Conservation (phyloP, 768 basidiomycete species). For the Suillus alpinus region DNA sequence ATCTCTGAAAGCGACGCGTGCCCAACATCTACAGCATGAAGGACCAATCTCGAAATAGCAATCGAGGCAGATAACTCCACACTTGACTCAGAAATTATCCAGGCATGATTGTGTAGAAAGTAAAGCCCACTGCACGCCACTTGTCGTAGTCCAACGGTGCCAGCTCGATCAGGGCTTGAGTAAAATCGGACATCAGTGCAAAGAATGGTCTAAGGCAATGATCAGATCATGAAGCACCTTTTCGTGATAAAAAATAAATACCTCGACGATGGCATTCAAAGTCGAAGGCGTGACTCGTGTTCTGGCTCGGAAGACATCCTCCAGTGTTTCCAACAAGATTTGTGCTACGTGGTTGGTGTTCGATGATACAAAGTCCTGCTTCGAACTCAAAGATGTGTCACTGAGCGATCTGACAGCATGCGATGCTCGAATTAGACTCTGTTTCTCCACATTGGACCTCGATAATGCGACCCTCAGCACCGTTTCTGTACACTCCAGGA, state of each 20-base stretch:
- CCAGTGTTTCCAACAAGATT: conserved; percentile 49
- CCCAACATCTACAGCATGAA: conserved; percentile 47
- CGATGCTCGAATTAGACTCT: conserved; percentile 8
- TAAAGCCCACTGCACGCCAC: conserved; percentile 50
- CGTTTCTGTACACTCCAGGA: conserved; percentile 57
- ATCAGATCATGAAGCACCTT: conserved; percentile 1
- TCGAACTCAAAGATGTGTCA: conserved; percentile 29
- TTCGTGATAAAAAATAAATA: conserved; percentile 20
- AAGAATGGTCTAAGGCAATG: conserved; percentile 26
- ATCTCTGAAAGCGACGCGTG: conserved; percentile 38
- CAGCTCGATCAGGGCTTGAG: conserved; percentile 28
- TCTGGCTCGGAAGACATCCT: conserved; percentile 54
- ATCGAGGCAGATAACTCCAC: conserved; percentile 52
- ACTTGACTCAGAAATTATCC: conserved; percentile 45
- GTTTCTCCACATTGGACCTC: conserved; percentile 35
- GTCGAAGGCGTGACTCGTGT: conserved; percentile 47
- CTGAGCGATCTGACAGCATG: conserved; percentile 44
- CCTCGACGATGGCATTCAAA: conserved; percentile 53
- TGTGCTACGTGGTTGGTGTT: conserved; percentile 28
- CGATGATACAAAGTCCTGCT: not conserved
- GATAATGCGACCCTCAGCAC: conserved; percentile 53
- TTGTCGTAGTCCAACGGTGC: conserved; percentile 22
- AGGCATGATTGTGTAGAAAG: conserved; percentile 51
- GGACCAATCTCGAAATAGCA: conserved; percentile 50
- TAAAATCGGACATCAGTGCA: conserved; percentile 27